These are phyloP conservation scores for Quercus dentata DNA, from an alignment of 306 rosid species.

Conservation along the genomic window DNA sequence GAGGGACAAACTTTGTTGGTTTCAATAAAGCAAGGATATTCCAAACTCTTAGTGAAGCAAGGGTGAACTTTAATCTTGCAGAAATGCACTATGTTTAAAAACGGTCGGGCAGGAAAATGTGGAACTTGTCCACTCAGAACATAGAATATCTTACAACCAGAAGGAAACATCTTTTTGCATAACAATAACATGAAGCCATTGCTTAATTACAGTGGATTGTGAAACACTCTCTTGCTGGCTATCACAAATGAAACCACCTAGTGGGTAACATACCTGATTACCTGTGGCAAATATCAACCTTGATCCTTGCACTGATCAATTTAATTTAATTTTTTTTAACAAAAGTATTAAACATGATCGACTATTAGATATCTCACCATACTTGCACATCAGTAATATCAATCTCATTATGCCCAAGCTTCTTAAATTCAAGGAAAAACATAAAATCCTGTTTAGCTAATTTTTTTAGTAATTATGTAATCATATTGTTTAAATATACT, in stretches of 20 bases:
- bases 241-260: background rate
- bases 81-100: slow-evolving; percentile 1
- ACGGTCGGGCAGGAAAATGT: too few relatives aligned
- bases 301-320: background rate
- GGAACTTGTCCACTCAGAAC: too few relatives aligned
- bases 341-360: background rate
- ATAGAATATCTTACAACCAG: too few relatives aligned
- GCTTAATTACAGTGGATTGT: background rate
- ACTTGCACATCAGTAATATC: background rate
- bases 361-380: background rate
- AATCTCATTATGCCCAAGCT: background rate
- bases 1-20: background rate
- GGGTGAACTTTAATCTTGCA: background rate
- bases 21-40: too few relatives aligned
- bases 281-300: background rate
- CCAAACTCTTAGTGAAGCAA: background rate
- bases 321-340: too few relatives aligned
- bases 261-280: background rate
- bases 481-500: background rate
- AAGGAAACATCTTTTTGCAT: background rate
- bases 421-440: background rate
- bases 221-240: background rate
- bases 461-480: background rate
- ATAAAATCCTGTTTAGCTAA: background rate
- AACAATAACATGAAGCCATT: background rate